Percentiles rank a stretch among this genome's conserved stretches.
These are phyloP conservation scores for Aspergillus coremiiformis DNA, from an alignment of 495 filamentous ascomycete species.

Conservation along the genomic window DNA sequence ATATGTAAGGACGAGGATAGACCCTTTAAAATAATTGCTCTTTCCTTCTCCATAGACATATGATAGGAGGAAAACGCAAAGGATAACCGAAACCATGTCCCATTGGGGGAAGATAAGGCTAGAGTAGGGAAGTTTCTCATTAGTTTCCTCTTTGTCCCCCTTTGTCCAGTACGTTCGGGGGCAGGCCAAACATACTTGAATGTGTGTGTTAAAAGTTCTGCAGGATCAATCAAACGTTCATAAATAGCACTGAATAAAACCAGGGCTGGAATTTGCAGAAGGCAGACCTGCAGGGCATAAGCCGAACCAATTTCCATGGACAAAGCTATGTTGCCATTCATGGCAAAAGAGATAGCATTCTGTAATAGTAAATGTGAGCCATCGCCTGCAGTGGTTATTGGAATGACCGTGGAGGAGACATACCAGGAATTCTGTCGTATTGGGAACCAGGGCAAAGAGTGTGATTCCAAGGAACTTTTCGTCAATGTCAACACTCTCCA, in stretches of 20 bases:
- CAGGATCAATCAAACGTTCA: constrained; percentile 39
- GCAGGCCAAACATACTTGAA: constrained; percentile 53
- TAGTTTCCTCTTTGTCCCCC: neutral
- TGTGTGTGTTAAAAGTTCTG: constrained; percentile 63
- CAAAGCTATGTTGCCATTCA: constrained; percentile 99
- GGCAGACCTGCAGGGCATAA: constrained; percentile 93
- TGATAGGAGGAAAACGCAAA: constrained; percentile 93
- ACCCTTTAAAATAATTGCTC: constrained; percentile 65
- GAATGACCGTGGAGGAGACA: constrained; percentile 21
- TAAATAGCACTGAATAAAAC: constrained; percentile 80
- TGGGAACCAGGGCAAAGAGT: constrained; percentile 92
- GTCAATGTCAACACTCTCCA: constrained; percentile 83
- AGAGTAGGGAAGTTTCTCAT: neutral
- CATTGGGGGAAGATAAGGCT: constrained; percentile 96
- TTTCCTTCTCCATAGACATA: constrained; percentile 99
- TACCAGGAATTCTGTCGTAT: constrained; percentile 97
- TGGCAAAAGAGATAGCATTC: constrained; percentile 99
- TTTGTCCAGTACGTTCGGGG: neutral
- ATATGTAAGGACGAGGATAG: constrained; percentile 88
- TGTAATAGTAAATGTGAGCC: constrained; percentile 36
- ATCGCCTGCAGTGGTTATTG: neutral
- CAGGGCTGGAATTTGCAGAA: constrained; percentile 91
- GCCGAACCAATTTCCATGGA: constrained; percentile 99
- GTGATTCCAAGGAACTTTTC: constrained; percentile 98
- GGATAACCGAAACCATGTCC: constrained; percentile 97